Percentiles rank a stretch among this genome's conserved stretches.
phyloP scores from a whole-genome alignment of 345 rosid genomes.

The Linum trigynum region DNA sequence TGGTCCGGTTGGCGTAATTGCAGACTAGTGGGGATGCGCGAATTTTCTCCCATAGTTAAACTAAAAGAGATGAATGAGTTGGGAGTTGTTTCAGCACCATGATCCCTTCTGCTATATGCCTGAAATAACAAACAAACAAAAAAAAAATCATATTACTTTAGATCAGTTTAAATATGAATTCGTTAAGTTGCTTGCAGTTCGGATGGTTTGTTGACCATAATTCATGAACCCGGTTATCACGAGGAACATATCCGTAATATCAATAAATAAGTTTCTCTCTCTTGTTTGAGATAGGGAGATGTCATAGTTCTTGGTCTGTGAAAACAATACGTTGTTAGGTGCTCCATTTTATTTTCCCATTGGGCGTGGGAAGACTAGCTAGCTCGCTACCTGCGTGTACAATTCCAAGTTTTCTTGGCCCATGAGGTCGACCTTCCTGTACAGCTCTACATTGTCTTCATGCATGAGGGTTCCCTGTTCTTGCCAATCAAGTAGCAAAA shows the following conservation, averaged over 20 bases:
- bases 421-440: slow-evolving; percentile 29
- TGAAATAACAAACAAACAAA: slow-evolving; percentile 23
- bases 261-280: too few species aligned
- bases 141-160: neutral
- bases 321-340: too few species aligned
- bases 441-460: slow-evolving; percentile 34
- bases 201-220: neutral
- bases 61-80: slow-evolving; percentile 23
- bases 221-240: neutral
- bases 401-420: slow-evolving; percentile 34
- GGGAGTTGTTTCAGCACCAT: slow-evolving; percentile 16
- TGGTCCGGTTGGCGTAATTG: slow-evolving; percentile 47
- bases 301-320: too few species aligned
- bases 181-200: too few species aligned
- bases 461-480: slow-evolving; percentile 27
- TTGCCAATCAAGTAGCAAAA: too few species aligned
- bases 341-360: too few species aligned
- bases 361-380: too few species aligned
- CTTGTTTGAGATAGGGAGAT: too few species aligned
- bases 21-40: slow-evolving; percentile 29
- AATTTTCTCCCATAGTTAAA: slow-evolving; percentile 18
- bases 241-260: too few species aligned
- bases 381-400: slow-evolving; percentile 20
- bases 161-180: too few species aligned
- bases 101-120: slow-evolving; percentile 33